Evolutionary conservation across 1,284 basidiomycete genomes (phyloP).

Genomic region (Pseudozyma hubeiensis): DNA sequence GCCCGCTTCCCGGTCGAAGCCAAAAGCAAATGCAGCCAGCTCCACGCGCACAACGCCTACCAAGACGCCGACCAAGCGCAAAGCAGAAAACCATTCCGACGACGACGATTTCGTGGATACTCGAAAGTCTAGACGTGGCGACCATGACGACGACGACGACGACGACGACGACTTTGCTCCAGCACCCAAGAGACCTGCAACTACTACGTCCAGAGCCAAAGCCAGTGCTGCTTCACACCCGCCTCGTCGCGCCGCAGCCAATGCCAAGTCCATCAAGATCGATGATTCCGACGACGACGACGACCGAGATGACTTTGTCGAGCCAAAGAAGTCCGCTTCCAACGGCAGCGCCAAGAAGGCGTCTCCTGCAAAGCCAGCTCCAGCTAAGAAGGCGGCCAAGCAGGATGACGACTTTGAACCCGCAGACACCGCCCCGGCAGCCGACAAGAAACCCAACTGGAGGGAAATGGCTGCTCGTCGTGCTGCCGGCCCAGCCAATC

Average conservation of each 20-base stretch:
- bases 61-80: constrained; percentile 33
- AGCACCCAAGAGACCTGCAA: constrained; percentile 49
- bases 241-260: constrained; percentile 14
- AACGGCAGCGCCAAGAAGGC: constrained; percentile 55
- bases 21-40: background rate
- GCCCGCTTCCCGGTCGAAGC: constrained; percentile 7
- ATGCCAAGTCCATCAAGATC: constrained; percentile 50
- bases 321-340: constrained; percentile 57
- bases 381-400: constrained; percentile 8
- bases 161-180: constrained; percentile 63
- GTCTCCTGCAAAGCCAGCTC: constrained; percentile 28
- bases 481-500: constrained; percentile 78
- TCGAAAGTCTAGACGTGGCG: background rate
- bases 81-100: constrained; percentile 18
- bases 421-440: constrained; percentile 25
- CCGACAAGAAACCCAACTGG: constrained; percentile 42
- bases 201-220: constrained; percentile 23
- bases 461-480: constrained; percentile 71
- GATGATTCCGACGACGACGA: constrained; percentile 28
- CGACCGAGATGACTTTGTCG: constrained; percentile 17
- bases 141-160: constrained; percentile 40
- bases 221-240: constrained; percentile 10
- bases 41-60: constrained; percentile 21
- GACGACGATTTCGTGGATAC: constrained; percentile 18
- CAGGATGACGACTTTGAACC: constrained; percentile 17